Conservation (phyloP, 164 flowering plant species). For the Euptelea pleiosperma region DNA sequence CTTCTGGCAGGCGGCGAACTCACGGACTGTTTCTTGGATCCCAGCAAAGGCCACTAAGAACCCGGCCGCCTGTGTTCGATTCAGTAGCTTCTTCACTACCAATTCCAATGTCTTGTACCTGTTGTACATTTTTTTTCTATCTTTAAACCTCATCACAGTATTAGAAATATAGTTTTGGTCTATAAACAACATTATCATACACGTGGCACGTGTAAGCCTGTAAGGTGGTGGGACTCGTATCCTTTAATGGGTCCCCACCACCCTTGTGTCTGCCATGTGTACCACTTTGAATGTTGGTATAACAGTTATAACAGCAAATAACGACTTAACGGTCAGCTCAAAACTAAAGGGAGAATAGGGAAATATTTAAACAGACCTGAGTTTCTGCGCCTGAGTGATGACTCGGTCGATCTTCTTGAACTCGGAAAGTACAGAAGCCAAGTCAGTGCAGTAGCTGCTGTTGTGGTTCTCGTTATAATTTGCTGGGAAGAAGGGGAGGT, state of each 20-base stretch:
- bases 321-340: neutral
- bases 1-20: conserved; percentile 34
- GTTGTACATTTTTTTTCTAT: conserved; percentile 1
- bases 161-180: neutral
- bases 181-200: neutral
- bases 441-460: conserved; percentile 10
- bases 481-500: conserved; percentile 46
- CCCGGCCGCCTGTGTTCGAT: conserved; percentile 57
- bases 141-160: neutral
- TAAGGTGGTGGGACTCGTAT: neutral
- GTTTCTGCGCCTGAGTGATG: conserved; percentile 64
- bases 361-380: conserved; percentile 40
- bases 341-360: neutral
- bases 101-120: conserved; percentile 66
- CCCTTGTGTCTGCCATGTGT: too few species aligned
- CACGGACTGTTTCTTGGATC: conserved; percentile 57
- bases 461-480: neutral
- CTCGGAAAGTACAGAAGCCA: conserved; percentile 39
- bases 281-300: too few species aligned
- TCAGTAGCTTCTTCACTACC: conserved; percentile 57
- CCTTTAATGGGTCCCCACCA: neutral
- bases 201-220: neutral
- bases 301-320: too few species aligned
- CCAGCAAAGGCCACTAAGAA: conserved; percentile 66
- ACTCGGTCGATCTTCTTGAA: conserved; percentile 61